Base-by-base conservation (phyloP, 1,284 basidiomycete genomes). In the Erythrobasidium hasegawianum region DNA sequence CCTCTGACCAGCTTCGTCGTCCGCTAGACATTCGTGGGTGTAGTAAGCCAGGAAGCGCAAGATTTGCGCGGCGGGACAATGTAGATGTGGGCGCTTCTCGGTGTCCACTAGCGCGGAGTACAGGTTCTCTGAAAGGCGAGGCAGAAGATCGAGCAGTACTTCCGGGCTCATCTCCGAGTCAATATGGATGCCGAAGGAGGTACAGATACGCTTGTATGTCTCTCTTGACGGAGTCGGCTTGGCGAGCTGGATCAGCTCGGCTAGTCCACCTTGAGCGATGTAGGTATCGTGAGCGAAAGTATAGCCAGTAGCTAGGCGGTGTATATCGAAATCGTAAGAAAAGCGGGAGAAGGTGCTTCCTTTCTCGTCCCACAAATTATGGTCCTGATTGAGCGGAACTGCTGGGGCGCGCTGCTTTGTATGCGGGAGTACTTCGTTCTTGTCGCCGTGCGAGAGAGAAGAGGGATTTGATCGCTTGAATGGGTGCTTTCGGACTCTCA, bases 241-340 rank as follows among this genome's bases (percentile, higher is more conserved):
- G 38, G 79, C 45, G 58, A 81, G 69, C 3, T 77, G 73, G 53
- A 83, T 67, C 16, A 88, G 78, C 27, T 85, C 82, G 61, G 81
- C 76, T 7, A 89, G 80, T 73, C 81, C 79, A 1, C 86, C 85
- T 65, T 79, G 82, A 24, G 81, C 81, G 27, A 85, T 79, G 70
- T 83, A 86, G 1, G 84, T 83, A 16, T 76, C 75, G 1, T 74
- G 49, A 1, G 76, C 75, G 71, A 87, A 85, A 45, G 79, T 78
- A 50, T 83, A 74, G 1, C 85, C 84, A 1, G 81, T 77, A 20
- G 79, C 79, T 16, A 86, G 74, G n/a, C 77, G 75, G 9, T 75
- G 72, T 11, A 86, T 81, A 45, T 80, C 79, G 69, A 83, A 81
- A 70, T 87, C 84, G 41, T 78, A 69, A 26, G 77, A 75, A 60